These are phyloP conservation scores for Escovopsis weberi DNA, from an alignment of 2,329 filamentous ascomycete genomes.

Conservation along the genomic window DNA sequence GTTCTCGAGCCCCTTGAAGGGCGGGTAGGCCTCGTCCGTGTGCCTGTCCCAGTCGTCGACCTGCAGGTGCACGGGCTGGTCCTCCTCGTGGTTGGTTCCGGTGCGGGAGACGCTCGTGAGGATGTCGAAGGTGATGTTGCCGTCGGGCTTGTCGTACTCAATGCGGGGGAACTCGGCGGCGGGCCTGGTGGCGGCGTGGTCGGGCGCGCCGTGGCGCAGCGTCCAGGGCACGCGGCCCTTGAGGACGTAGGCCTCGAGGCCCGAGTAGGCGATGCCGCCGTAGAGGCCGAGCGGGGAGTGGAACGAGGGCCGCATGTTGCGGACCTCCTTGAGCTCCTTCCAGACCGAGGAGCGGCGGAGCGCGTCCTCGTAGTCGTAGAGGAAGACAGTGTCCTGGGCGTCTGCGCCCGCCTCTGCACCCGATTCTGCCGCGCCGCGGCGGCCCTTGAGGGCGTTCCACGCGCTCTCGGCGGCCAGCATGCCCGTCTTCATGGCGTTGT, in stretches of 20 bases:
- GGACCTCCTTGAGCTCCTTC: constrained; percentile 86
- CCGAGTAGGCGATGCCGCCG: constrained; percentile 84
- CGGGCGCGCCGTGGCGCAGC: constrained; percentile 65
- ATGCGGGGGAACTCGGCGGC: constrained; percentile 77
- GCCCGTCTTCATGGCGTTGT: constrained; percentile 93
- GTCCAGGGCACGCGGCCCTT: constrained; percentile 87
- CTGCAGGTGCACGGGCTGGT: constrained; percentile 91
- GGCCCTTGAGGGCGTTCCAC: constrained; percentile 53
- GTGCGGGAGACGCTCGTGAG: constrained; percentile 89
- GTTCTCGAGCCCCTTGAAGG: constrained; percentile 86
- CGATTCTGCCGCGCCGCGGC: background rate
- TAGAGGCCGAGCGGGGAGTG: constrained; percentile 74
- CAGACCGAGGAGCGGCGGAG: constrained; percentile 79
- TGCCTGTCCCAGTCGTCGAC: constrained; percentile 93
- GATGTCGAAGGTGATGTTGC: constrained; percentile 90
- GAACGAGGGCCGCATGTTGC: constrained; percentile 96
- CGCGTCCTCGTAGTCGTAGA: constrained; percentile 86
- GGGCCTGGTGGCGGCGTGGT: constrained; percentile 63
- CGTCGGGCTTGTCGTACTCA: constrained; percentile 92
- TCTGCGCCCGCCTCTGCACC: no score
- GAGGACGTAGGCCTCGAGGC: constrained; percentile 76
- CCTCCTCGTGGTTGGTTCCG: constrained; percentile 96
- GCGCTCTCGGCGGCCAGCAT: constrained; percentile 92
- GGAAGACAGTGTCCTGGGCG: constrained; percentile 61
- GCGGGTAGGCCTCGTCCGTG: constrained; percentile 66